phyloP scores from a whole-genome alignment of 176 grass and related monocot genomes.

The Cenchrus fungigraminus region DNA sequence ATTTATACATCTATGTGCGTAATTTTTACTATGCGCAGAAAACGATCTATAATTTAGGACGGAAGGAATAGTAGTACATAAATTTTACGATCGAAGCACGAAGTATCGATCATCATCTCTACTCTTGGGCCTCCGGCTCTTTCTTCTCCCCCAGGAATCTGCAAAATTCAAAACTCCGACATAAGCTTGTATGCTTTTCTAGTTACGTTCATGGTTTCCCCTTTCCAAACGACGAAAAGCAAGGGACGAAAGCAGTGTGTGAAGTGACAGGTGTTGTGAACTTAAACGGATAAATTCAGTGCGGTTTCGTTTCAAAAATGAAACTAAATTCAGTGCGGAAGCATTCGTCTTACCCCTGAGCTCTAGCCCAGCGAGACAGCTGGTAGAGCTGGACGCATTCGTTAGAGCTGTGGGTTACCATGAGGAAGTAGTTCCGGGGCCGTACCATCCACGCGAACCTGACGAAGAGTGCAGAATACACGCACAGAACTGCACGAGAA shows the following conservation, averaged over 20 bases:
- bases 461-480: slow-evolving; percentile 79
- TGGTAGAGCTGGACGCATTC: slow-evolving; percentile 77
- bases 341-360: slow-evolving; percentile 42
- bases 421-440: slow-evolving; percentile 74
- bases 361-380: slow-evolving; percentile 66
- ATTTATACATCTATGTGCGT: too few species aligned
- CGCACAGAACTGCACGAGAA: slow-evolving; percentile 62
- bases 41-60: too few species aligned
- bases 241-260: too few species aligned
- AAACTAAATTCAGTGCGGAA: neutral
- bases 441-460: slow-evolving; percentile 91
- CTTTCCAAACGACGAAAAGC: too few species aligned
- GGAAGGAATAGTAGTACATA: neutral
- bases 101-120: neutral
- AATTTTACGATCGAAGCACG: neutral
- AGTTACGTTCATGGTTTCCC: neutral
- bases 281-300: neutral
- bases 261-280: neutral
- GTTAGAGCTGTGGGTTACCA: slow-evolving; percentile 70
- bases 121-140: slow-evolving; percentile 43
- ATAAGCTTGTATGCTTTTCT: neutral
- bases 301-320: too few species aligned
- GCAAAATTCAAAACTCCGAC: neutral
- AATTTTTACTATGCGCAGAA: too few species aligned
- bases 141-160: slow-evolving; percentile 64